Conservation (phyloP, 352 stramenopile genomes). For the Elongisporangium anandrum region DNA sequence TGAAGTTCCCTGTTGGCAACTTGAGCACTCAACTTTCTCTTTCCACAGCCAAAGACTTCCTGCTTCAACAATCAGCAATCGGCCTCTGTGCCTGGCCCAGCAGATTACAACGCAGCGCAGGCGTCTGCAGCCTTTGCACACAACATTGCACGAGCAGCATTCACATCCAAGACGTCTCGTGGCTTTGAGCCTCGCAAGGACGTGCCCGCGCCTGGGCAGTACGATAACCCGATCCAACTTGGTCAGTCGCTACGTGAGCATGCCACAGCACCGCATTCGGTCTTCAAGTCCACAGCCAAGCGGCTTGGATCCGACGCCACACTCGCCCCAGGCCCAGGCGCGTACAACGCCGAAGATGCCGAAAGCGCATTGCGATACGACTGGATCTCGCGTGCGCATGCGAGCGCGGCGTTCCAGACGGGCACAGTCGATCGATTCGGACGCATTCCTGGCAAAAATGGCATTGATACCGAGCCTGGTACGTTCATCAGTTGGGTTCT, state of each 20-base stretch:
- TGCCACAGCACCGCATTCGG: conserved; percentile 29
- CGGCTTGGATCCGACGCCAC: conserved; percentile 34
- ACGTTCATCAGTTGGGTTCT: conserved; percentile 3
- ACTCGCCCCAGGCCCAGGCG: conserved; percentile 44
- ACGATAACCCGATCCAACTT: conserved; percentile 59
- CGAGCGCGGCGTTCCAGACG: conserved; percentile 59
- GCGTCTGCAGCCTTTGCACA: conserved; percentile 31
- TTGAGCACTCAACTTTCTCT: conserved; percentile 2
- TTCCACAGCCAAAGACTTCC: conserved; percentile 18
- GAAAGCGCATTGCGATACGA: conserved; percentile 64
- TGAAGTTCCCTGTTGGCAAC: not conserved
- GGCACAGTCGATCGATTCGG: conserved; percentile 58
- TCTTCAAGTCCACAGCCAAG: conserved; percentile 65
- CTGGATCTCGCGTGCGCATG: conserved; percentile 50
- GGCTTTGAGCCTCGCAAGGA: conserved; percentile 44
- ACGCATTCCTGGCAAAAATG: conserved; percentile 23
- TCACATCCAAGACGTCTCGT: conserved; percentile 55
- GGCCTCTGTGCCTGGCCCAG: conserved; percentile 30
- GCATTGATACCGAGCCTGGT: conserved; percentile 47
- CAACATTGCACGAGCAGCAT: conserved; percentile 56
- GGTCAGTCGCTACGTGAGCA: conserved; percentile 13
- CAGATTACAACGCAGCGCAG: conserved; percentile 46
- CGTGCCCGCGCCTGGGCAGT: conserved; percentile 58
- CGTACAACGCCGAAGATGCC: conserved; percentile 64
- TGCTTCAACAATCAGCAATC: conserved; percentile 22